Percentiles rank a stretch among this genome's conserved stretches.
Evolutionary conservation across 1,284 basidiomycete genomes (phyloP).

Genomic region (Sanghuangporus baumii): DNA sequence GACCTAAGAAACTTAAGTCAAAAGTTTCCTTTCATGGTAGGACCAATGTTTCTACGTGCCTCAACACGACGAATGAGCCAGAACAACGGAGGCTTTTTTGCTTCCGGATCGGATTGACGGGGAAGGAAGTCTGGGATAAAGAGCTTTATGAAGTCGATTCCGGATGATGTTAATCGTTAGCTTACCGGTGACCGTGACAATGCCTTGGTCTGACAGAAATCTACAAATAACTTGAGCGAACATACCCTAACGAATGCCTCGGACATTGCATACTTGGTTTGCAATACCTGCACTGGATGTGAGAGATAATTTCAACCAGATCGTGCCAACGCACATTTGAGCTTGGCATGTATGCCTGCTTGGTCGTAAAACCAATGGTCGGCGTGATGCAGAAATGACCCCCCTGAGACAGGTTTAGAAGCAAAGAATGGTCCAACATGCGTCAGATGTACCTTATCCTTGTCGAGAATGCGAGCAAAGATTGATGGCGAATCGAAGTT

Average conservation of each 20-base stretch:
- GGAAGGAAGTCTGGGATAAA: slow-evolving; percentile 64
- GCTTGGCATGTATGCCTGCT: slow-evolving; percentile 84
- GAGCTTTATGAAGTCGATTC: neutral
- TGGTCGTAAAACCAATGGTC: slow-evolving; percentile 58
- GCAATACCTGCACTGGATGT: slow-evolving; percentile 47
- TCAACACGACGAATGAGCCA: slow-evolving; percentile 89
- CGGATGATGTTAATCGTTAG: neutral
- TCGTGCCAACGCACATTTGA: slow-evolving; percentile 58
- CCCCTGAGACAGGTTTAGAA: slow-evolving; percentile 41
- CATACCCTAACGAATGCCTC: neutral
- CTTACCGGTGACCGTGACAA: slow-evolving; percentile 71
- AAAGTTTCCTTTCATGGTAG: neutral
- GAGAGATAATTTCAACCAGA: slow-evolving; percentile 1
- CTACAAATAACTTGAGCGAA: slow-evolving; percentile 24
- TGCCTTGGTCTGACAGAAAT: slow-evolving; percentile 78
- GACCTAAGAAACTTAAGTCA: slow-evolving; percentile 34
- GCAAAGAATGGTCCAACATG: neutral
- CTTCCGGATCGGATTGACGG: slow-evolving; percentile 44
- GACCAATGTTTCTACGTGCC: slow-evolving; percentile 26
- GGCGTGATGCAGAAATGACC: slow-evolving; percentile 88
- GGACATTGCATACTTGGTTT: slow-evolving; percentile 56
- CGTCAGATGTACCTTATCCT: slow-evolving; percentile 50
- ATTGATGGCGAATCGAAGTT: slow-evolving; percentile 91
- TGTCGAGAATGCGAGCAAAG: slow-evolving; percentile 84
- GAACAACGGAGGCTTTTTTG: slow-evolving; percentile 62